Percentiles rank a stretch among this genome's conserved stretches.
Evolutionary conservation across 176 grass and related monocot genomes (phyloP).

Genomic region (Oryza glumipatula): DNA sequence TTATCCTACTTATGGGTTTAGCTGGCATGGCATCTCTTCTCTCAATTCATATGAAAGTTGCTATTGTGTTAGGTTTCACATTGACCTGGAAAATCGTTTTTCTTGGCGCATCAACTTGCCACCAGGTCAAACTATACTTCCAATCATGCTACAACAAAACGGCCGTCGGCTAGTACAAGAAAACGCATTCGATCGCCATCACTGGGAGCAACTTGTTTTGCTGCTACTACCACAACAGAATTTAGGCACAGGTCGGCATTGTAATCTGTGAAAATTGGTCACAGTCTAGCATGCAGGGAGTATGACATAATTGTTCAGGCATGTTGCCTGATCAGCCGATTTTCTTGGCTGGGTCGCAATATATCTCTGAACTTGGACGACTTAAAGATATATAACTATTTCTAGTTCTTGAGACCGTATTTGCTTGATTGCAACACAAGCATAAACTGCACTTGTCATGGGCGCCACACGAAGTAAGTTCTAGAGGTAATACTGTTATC

Average conservation of each 20-base stretch:
- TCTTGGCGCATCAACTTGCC: slow-evolving; percentile 6
- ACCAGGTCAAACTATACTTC: slow-evolving; percentile 28
- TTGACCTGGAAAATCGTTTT: slow-evolving; percentile 9
- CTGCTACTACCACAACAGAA: slow-evolving; percentile 29
- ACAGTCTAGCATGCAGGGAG: not conserved
- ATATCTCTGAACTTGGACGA: not conserved
- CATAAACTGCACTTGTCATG: slow-evolving; percentile 14
- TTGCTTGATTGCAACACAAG: slow-evolving; percentile 5
- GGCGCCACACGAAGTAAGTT: slow-evolving; percentile 3
- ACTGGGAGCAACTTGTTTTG: slow-evolving; percentile 28
- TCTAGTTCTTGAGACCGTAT: not conserved
- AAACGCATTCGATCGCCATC: slow-evolving; percentile 42
- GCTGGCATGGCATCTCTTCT: slow-evolving; percentile 3
- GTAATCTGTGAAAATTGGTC: slow-evolving; percentile 38
- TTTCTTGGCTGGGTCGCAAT: not conserved
- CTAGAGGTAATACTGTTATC: slow-evolving; percentile 21
- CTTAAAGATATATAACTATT: slow-evolving; percentile 16
- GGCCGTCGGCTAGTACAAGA: slow-evolving; percentile 28
- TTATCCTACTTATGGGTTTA: slow-evolving; percentile 14
- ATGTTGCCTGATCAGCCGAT: slow-evolving; percentile 19
- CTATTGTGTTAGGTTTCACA: slow-evolving; percentile 33
- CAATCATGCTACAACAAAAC: slow-evolving; percentile 37
- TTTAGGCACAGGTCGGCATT: slow-evolving; percentile 7
- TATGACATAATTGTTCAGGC: slow-evolving; percentile 27
- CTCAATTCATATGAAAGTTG: not conserved